Percentiles rank a stretch among this genome's conserved stretches.
phyloP scores from a whole-genome alignment of 148 eudicot genomes.

The Rhododendron molle region DNA sequence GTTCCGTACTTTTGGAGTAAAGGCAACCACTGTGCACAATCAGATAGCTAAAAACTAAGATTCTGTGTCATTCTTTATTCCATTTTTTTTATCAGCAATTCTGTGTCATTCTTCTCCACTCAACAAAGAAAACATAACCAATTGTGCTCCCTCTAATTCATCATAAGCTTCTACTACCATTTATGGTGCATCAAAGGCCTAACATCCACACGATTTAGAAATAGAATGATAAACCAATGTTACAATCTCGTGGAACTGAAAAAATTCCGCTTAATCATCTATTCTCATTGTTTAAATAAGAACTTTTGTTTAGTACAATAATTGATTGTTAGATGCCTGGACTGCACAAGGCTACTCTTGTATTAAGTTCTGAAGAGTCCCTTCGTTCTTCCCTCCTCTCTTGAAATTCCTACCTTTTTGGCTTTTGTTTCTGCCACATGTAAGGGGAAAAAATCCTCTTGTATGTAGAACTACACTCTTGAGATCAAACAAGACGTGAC shows the following conservation, averaged over 20 bases:
- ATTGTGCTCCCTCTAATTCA: not conserved
- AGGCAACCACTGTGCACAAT: not conserved
- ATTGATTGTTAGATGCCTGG: not conserved
- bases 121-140: not conserved
- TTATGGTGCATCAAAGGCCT: not conserved
- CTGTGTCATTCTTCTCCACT: not conserved
- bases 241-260: not conserved
- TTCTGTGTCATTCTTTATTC: not conserved
- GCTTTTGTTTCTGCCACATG: not conserved
- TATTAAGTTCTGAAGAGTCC: not conserved
- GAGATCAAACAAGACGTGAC: too few relatives aligned
- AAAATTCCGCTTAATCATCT: not conserved
- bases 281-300: not conserved
- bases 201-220: not conserved
- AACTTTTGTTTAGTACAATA: not conserved
- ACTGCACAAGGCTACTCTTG: not conserved
- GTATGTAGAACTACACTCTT: too few relatives aligned
- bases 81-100: not conserved
- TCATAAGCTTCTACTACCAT: not conserved
- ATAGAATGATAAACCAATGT: not conserved
- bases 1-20: not conserved
- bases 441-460: too few relatives aligned
- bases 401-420: not conserved
- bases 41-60: not conserved
- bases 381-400: not conserved